phyloP scores from a whole-genome alignment of 495 filamentous ascomycete genomes.

The Daldinia childiae region DNA sequence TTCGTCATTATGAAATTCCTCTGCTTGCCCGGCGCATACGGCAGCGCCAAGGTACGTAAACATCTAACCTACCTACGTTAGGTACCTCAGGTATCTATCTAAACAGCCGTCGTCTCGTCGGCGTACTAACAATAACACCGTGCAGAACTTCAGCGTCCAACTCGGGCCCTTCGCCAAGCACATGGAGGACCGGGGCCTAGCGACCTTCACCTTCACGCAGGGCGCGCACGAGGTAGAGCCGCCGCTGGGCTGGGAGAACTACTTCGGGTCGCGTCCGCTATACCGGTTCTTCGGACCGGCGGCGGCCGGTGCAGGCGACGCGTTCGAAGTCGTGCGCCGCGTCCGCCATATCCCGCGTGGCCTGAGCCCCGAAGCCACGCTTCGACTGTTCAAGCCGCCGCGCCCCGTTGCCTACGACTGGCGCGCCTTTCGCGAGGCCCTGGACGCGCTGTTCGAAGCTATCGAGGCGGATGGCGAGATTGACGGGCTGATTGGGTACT shows the following conservation, averaged over 20 bases:
- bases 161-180: constrained; percentile 61
- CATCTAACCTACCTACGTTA: not conserved
- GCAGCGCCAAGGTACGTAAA: constrained; percentile 52
- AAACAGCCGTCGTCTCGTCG: not conserved
- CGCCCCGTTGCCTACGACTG: constrained; percentile 41
- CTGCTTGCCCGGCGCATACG: constrained; percentile 52
- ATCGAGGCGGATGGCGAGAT: constrained; percentile 54
- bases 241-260: constrained; percentile 60
- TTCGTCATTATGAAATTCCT: constrained; percentile 45
- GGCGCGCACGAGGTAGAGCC: constrained; percentile 56
- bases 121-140: not conserved
- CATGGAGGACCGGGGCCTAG: constrained; percentile 53
- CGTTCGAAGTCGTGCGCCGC: constrained; percentile 58
- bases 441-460: constrained; percentile 48
- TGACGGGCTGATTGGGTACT: constrained; percentile 63
- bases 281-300: constrained; percentile 64
- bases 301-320: constrained; percentile 46
- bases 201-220: constrained; percentile 59
- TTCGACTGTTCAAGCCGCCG: constrained; percentile 53
- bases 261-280: constrained; percentile 62
- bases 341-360: constrained; percentile 61
- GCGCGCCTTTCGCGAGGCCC: constrained; percentile 43
- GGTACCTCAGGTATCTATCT: not conserved
- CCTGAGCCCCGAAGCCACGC: constrained; percentile 59
- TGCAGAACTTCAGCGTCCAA: constrained; percentile 64